Evolutionary conservation across 2,329 filamentous ascomycete genomes (phyloP).

Genomic region (Metarhizium guizhouense): DNA sequence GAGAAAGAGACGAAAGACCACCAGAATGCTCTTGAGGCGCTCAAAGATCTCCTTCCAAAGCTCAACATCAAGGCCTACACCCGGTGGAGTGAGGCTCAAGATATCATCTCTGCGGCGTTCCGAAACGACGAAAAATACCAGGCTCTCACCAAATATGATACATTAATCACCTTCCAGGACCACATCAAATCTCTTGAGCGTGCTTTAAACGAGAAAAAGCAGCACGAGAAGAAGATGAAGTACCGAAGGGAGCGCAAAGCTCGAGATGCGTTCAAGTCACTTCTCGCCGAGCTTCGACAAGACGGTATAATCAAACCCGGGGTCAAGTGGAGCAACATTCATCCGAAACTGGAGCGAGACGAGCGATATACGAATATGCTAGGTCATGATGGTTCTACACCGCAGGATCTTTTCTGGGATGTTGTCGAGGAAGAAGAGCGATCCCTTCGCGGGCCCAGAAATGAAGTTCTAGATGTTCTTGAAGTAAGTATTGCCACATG

Average conservation of each 20-base stretch:
- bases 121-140: conserved; percentile 79
- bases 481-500: conserved; percentile 52
- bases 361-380: conserved; percentile 75
- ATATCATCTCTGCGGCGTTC: conserved; percentile 70
- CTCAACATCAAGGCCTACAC: conserved; percentile 88
- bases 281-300: conserved; percentile 66
- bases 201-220: conserved; percentile 80
- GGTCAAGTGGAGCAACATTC: conserved; percentile 80
- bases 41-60: conserved; percentile 67
- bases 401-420: conserved; percentile 94
- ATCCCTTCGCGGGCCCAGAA: conserved; percentile 69
- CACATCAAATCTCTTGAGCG: conserved; percentile 91
- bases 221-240: conserved; percentile 77
- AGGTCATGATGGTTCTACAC: conserved; percentile 74
- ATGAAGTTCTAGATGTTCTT: conserved; percentile 78
- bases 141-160: conserved; percentile 76
- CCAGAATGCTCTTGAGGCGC: conserved; percentile 75
- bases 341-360: conserved; percentile 68
- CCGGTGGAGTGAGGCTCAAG: conserved; percentile 84
- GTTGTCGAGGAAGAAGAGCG: conserved; percentile 88
- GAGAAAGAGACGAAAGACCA: conserved; percentile 66
- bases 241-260: conserved; percentile 76
- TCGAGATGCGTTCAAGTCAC: conserved; percentile 67
- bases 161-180: conserved; percentile 86
- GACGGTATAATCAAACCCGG: conserved; percentile 81